Base-by-base conservation (phyloP, 352 stramenopile species). In the Phytopythium helicoides region DNA sequence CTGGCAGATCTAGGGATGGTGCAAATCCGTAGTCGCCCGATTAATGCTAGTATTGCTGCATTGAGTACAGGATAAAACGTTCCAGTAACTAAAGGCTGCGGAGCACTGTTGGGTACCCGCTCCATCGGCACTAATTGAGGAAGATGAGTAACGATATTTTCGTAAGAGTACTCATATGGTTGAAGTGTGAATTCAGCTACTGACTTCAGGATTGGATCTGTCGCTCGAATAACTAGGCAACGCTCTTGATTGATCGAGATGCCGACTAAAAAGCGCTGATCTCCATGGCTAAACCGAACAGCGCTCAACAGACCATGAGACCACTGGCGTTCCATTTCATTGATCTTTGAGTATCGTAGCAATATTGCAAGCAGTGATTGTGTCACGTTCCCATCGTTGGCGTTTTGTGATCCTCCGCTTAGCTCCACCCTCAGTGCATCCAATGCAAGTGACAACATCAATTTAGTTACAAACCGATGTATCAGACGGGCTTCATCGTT, bases 151-250 rank as follows among this genome's bases (percentile, higher is more conserved):
- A 18, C 16, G 12, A 51, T 51, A 33, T 7, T 40, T 1, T 37
- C 28, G 19, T 40, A 51, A 18, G 9, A 31, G 38, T 72, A 91
- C 36, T 91, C 80, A 36, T 83, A 49, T 35, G 81, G 47, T 21
- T 34, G 21, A 21, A 92, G 51, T 3, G 66, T 33, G n/a, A 87
- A 76, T 11, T 86, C 65, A 54, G 81, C 78, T 12, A 52, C 54
- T 52, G 75, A 72, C 52, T 87, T 92, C 54, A 71, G 73, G 3
- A 80, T 44, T 21, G 81, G 79, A 14, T 92, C 79, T 41, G 46
- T 58, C 1, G 72, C 72, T 36, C 71, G 63, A 37, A 92, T 34
- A 6, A 82, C 25, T 0, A 91, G 54, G 3, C 54, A 51, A 7
- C 35, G 38, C 1, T 55, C 60, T 1, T 55, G 21, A 7, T 74